Base-by-base conservation (phyloP, 2,329 filamentous ascomycete genomes). In the Exserohilum turcica region DNA sequence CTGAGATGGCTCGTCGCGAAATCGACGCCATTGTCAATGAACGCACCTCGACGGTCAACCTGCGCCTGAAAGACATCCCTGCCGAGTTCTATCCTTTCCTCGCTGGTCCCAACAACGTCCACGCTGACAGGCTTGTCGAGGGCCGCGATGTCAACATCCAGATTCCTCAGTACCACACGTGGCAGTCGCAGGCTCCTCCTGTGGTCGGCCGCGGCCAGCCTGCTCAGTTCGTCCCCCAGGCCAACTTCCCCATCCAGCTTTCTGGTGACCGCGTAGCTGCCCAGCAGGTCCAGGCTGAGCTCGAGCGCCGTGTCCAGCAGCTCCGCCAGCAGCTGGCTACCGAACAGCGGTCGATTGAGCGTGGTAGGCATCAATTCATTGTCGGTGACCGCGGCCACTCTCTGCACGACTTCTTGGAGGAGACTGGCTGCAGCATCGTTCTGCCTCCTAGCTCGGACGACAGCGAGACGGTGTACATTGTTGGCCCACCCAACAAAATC, bases 71-170 rank as follows among this genome's bases (percentile, higher is more conserved):
- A 74, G 86, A 87, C 43, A 88, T 99, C 54, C 92, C 94, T 6
- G 85, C 91, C 21, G 92, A 96, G 72, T 95, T 94, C 76, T 99
- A 94, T 77, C 93, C 93, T 46, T 99, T 99, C 80, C 88, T 99
- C 74, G 88, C 91, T 19, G 92, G 92, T 43, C 85, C 88, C 8
- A 84, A 89, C 72, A 90, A 92, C 71, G 79, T 83, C 40, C 79
- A 85, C 44, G 77, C 91, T 49, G 81, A 84, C 60, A 82, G 83
- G 32, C 80, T 96, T 46, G 89, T 93, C 74, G 78, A 86, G 55
- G 84, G 84, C 57, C 88, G 88, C 57, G 90, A 91, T 57, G 81
- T 96, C 31, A 88, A 90, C 71, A 82, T 99, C 59, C 85, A 90
- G 51, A 87, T 99, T 40, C 94, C 94, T 37, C 83, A 89, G 45